These are phyloP conservation scores for Bifiguratus adelaidae DNA, from an alignment of 192 early-diverging fungal genomes.

Conservation along the genomic window DNA sequence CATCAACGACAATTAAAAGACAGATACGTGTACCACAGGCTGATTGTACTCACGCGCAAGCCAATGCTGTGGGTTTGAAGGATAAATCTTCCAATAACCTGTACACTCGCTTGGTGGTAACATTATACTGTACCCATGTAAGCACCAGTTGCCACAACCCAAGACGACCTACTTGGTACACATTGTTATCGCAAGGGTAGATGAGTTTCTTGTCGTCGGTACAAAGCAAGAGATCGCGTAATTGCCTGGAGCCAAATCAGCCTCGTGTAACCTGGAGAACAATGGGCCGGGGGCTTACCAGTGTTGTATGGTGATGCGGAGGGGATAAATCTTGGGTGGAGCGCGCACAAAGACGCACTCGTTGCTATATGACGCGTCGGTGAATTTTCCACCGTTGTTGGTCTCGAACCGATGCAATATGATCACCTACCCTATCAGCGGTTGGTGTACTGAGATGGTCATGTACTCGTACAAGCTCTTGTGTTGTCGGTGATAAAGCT, in stretches of 20 bases:
- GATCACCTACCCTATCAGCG: too few relatives aligned
- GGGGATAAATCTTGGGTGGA: slow-evolving; percentile 54
- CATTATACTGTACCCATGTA: too few relatives aligned
- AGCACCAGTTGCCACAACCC: too few relatives aligned
- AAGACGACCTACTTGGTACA: slow-evolving; percentile 27
- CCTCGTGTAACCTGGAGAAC: background rate
- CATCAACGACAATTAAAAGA: background rate
- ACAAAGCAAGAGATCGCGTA: slow-evolving; percentile 81
- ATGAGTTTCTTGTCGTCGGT: slow-evolving; percentile 62
- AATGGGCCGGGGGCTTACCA: slow-evolving; percentile 35
- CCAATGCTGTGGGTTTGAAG: slow-evolving; percentile 74
- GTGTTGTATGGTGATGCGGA: slow-evolving; percentile 84
- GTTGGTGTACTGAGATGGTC: too few relatives aligned
- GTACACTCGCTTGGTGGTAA: background rate
- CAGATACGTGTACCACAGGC: background rate
- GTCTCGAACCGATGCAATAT: too few relatives aligned
- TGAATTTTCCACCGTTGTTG: too few relatives aligned
- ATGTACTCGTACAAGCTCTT: too few relatives aligned
- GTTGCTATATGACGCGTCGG: too few relatives aligned
- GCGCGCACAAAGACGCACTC: too few relatives aligned
- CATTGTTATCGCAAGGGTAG: slow-evolving; percentile 65
- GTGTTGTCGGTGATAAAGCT: too few relatives aligned
- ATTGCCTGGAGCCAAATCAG: slow-evolving; percentile 51
- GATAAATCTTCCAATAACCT: background rate
- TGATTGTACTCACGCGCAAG: slow-evolving; percentile 36